phyloP scores from a whole-genome alignment of 2,329 filamentous ascomycete genomes.

The Arthrobotrys sinensis region DNA sequence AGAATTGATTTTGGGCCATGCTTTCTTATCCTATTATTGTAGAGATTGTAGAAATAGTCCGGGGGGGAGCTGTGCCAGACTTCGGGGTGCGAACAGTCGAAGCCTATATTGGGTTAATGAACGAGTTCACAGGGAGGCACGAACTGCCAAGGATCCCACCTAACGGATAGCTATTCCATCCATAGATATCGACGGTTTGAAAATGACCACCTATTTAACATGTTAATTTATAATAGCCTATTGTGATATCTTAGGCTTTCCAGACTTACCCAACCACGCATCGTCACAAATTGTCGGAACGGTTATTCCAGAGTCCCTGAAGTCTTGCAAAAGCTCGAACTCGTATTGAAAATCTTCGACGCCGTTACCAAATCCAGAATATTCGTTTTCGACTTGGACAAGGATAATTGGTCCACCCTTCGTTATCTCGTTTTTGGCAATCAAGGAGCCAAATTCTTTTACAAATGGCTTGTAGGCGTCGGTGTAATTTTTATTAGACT shows the following conservation, averaged over 20 bases:
- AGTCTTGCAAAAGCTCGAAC: constrained; percentile 38
- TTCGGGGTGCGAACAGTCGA: constrained; percentile 53
- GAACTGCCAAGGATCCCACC: neutral
- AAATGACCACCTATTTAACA: constrained; percentile 39
- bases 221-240: neutral
- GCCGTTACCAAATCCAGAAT: constrained; percentile 70
- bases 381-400: constrained; percentile 76
- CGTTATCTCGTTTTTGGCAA: constrained; percentile 71
- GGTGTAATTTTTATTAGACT: constrained; percentile 68
- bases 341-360: constrained; percentile 52
- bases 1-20: constrained; percentile 46
- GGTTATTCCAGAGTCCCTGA: constrained; percentile 50
- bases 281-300: constrained; percentile 56
- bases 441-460: constrained; percentile 69
- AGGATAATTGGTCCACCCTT: constrained; percentile 77
- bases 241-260: neutral
- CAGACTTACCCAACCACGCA: constrained; percentile 40
- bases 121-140: no score
- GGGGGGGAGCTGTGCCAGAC: constrained; percentile 50
- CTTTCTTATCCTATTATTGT: constrained; percentile 45
- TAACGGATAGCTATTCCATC: constrained; percentile 55
- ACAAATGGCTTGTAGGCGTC: constrained; percentile 71
- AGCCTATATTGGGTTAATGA: constrained; percentile 23
- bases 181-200: constrained; percentile 57
- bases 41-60: constrained; percentile 50